phyloP scores from a whole-genome alignment of 2,329 filamentous ascomycete genomes.

The Tolypocladium inflatum region DNA sequence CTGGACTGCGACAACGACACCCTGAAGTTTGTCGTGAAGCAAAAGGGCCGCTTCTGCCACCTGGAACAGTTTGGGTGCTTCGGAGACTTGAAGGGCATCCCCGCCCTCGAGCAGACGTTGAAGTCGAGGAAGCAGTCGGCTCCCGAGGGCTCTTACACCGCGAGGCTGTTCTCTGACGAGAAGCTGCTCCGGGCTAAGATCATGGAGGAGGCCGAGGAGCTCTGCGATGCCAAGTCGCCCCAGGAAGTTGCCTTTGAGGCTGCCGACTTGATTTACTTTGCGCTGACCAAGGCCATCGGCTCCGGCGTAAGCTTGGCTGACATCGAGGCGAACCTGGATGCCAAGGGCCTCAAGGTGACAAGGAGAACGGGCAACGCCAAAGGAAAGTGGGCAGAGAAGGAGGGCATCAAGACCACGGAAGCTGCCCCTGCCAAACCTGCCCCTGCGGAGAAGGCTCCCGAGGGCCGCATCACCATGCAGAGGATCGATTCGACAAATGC shows the following conservation, averaged over 20 bases:
- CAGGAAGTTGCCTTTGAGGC: slow-evolving; percentile 89
- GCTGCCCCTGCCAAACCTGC: slow-evolving; percentile 24
- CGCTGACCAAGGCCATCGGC: slow-evolving; percentile 77
- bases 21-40: slow-evolving; percentile 78
- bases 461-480: slow-evolving; percentile 68
- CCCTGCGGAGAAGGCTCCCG: slow-evolving; percentile 23
- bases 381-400: slow-evolving; percentile 80
- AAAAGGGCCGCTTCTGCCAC: slow-evolving; percentile 92
- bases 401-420: slow-evolving; percentile 48
- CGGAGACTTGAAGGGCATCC: slow-evolving; percentile 71
- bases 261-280: slow-evolving; percentile 93
- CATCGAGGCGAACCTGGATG: slow-evolving; percentile 84
- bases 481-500: slow-evolving; percentile 62
- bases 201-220: slow-evolving; percentile 94
- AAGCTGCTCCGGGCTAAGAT: slow-evolving; percentile 91
- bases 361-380: slow-evolving; percentile 90
- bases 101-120: slow-evolving; percentile 80
- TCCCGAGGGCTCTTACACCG: slow-evolving; percentile 86
- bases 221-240: slow-evolving; percentile 76
- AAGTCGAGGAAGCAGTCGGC: slow-evolving; percentile 72
- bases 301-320: slow-evolving; percentile 80
- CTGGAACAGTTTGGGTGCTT: slow-evolving; percentile 89
- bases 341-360: slow-evolving; percentile 93
- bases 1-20: slow-evolving; percentile 93
- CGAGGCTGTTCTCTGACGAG: slow-evolving; percentile 81